Evolutionary conservation across 2,329 filamentous ascomycete genomes (phyloP), one percentile per base, ranked within the genome.

Genomic region (Epichloe sp.): DNA sequence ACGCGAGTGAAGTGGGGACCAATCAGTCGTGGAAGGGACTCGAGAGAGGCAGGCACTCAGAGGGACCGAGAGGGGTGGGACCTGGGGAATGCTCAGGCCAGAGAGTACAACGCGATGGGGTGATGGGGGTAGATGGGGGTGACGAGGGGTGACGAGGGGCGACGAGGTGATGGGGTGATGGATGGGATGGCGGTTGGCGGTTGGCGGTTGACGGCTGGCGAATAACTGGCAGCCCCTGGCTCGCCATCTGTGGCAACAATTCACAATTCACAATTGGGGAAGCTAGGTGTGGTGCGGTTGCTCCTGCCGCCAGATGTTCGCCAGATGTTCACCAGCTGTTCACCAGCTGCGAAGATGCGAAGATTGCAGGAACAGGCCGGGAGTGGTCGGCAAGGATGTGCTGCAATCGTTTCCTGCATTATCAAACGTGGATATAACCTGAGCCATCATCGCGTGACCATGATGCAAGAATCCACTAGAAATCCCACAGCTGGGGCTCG

Each of bases 1-100:
- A 58, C 57, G 56, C 55, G 53, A 58, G 53, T 53, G 51, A 53
- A 48, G 57, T 53, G 54, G 53, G 55, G 53, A 47, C 54, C 53
- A 54, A 57, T 57, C 50, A 56, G 40, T n/a, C 23, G 42, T 21
- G 38, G 35, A 36, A 42, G 10, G 10, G 12, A 19, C 37, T 47
- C 45, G 1, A 42, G 37, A 42, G 37, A 35, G 26, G 26, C 26
- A 31, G 26, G 26, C 26, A 31, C 26, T 31, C 26, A 31, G 1
- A 31, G 26, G 26, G 26, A 31, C 26, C 26, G 26, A 31, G 26
- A 31, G 26, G 26, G 26, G 26, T 31, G 26, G 19, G 5, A 48
- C 17, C 19, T 31, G 26, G 26, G 26, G 3, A 31, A 31, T 31
- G 26, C 26, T 31, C 8, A 11, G 26, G 26, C 26, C 26, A 31